Base-by-base conservation (phyloP, 352 stramenopile species). In the Globisporangium paroecandrum region DNA sequence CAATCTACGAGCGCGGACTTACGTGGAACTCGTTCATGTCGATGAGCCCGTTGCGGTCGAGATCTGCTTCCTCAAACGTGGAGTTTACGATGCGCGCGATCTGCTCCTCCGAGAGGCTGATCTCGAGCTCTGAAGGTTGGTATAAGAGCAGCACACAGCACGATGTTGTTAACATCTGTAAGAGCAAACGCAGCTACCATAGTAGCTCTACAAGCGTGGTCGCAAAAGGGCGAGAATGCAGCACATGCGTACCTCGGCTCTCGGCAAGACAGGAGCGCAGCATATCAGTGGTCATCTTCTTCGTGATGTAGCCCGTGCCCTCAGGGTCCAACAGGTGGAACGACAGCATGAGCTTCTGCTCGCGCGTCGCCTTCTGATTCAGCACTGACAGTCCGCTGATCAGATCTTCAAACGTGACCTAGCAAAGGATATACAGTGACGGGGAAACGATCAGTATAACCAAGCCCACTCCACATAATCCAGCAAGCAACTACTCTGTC, bases 291-390 rank as follows among this genome's bases (percentile, higher is more conserved):
- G 88, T 95, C 69, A 86, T 93, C 63, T 89, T 83, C 70, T 92
- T 91, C 34, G 81, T 85, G 68, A 95, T 95, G 65, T 85, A 94
- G 1, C 88, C 88, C 43, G 81, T 91, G 59, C 82, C 82, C n/a
- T 91, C 73, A 0, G 82, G 82, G 69, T 95, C 88, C 43, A 95
- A 72, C 64, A 93, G 60, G 62, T 93, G 89, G 75, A 95, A 95
- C 43, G 88, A 92, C 59, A 95, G 72, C 76, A 91, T 82, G 46
- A 95, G 77, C 73, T 95, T 95, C 68, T 95, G 86, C 72, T 95
- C 88, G 55, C 86, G 85, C 36, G 86, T 89, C 4, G 88, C 88
- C 62, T 95, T 93, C 69, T 93, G 85, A 71, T 86, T 95, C 53
- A 95, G 74, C 34, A 95, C 75, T 27, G 86, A 89, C 55, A 95